These are phyloP conservation scores for Oxalis stricta DNA, from an alignment of 441 rosid species.

Conservation along the genomic window DNA sequence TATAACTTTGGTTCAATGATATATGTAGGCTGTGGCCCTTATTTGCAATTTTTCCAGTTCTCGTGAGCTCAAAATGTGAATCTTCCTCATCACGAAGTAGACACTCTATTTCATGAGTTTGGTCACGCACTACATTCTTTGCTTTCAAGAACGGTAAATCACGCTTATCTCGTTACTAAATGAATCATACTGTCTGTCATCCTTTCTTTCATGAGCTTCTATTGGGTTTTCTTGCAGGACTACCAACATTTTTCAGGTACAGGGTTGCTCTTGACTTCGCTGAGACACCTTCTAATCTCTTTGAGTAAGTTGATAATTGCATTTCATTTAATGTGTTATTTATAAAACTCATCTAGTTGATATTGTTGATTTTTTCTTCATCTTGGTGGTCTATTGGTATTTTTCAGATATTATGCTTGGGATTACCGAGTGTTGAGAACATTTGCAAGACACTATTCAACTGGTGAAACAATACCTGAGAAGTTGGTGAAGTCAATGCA, in stretches of 20 bases:
- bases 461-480: constrained; percentile 83
- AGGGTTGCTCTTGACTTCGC: constrained; percentile 91
- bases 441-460: constrained; percentile 79
- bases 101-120: constrained; percentile 92
- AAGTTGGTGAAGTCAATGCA: constrained; percentile 69
- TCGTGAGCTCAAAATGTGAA: constrained; percentile 32
- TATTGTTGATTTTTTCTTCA: constrained; percentile 7
- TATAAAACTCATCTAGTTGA: neutral
- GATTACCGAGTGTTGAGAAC: constrained; percentile 71
- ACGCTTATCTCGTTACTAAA: constrained; percentile 3
- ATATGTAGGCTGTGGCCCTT: constrained; percentile 63
- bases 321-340: neutral
- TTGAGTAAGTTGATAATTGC: constrained; percentile 57
- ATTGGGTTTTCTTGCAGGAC: constrained; percentile 39
- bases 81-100: constrained; percentile 83
- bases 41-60: constrained; percentile 73
- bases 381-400: constrained; percentile 13
- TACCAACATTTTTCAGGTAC: constrained; percentile 96
- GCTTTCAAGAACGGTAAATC: constrained; percentile 79
- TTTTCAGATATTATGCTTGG: constrained; percentile 81
- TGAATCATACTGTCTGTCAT: neutral
- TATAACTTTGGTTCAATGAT: constrained; percentile 8
- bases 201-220: constrained; percentile 1
- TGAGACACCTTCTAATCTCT: constrained; percentile 86
- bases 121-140: constrained; percentile 95